These are phyloP conservation scores for Paecilomyces formosus DNA, from an alignment of 2,329 filamentous ascomycete species.

Conservation along the genomic window DNA sequence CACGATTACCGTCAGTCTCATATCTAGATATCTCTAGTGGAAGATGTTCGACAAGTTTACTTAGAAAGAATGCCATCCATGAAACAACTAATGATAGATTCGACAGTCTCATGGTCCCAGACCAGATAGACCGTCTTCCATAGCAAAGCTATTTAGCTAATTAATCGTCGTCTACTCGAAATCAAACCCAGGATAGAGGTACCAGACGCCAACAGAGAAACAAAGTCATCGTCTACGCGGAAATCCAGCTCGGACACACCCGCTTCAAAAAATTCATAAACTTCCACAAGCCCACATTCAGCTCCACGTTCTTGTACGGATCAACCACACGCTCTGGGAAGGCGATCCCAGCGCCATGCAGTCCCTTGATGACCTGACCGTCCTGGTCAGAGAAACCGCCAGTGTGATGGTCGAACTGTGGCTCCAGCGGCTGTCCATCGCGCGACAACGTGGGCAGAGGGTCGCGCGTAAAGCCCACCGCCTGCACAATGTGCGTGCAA, in stretches of 20 bases:
- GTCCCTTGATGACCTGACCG: conserved; percentile 39
- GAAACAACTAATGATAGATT: too few relatives aligned
- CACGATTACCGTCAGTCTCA: too few relatives aligned
- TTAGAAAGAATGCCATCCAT: too few relatives aligned
- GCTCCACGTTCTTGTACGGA: conserved; percentile 54
- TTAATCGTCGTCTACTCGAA: neutral
- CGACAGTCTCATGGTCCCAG: too few relatives aligned
- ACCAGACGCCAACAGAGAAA: neutral
- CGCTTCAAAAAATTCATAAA: conserved; percentile 57
- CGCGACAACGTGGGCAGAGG: conserved; percentile 42
- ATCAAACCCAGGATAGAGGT: neutral
- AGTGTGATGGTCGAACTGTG: conserved; percentile 24
- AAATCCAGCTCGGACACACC: conserved; percentile 45
- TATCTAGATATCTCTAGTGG: too few relatives aligned
- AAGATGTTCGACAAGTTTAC: too few relatives aligned
- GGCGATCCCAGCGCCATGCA: conserved; percentile 57
- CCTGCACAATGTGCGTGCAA: conserved; percentile 50
- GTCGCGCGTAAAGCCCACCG: conserved; percentile 51
- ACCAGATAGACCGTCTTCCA: neutral
- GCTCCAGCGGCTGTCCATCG: conserved; percentile 17
- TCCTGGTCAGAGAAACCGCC: conserved; percentile 43
- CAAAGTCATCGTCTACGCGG: neutral
- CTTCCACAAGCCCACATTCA: conserved; percentile 57
- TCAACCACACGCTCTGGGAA: conserved; percentile 56
- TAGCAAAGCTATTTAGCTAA: too few relatives aligned